Evolutionary conservation across 768 basidiomycete species (phyloP).

Genomic region (Grammothele lineata): DNA sequence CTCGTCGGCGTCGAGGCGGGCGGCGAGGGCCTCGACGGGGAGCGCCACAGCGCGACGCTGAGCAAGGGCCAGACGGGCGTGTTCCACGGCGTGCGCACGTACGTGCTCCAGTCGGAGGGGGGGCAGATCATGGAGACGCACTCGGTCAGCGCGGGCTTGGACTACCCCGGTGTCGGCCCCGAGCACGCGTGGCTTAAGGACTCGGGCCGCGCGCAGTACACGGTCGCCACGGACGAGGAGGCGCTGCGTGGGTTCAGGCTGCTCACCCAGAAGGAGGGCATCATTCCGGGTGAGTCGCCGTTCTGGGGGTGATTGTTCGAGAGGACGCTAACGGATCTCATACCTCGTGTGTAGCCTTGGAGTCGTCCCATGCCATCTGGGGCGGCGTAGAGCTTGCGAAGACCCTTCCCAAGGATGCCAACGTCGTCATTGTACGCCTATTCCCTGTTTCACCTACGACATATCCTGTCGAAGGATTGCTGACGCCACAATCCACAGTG

Average conservation of each 20-base stretch:
- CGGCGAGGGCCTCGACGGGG: slow-evolving; percentile 91
- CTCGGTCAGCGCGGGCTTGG: slow-evolving; percentile 92
- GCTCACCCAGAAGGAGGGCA: slow-evolving; percentile 91
- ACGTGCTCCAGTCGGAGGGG: slow-evolving; percentile 81
- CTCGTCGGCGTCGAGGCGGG: slow-evolving; percentile 96
- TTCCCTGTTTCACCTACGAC: not conserved
- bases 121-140: slow-evolving; percentile 98
- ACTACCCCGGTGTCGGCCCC: slow-evolving; percentile 97
- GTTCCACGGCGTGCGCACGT: slow-evolving; percentile 93
- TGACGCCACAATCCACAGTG: slow-evolving; percentile 46
- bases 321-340: too few relatives aligned
- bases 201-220: slow-evolving; percentile 88
- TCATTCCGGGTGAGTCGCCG: slow-evolving; percentile 75
- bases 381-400: slow-evolving; percentile 82
- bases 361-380: slow-evolving; percentile 97
- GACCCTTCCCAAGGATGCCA: slow-evolving; percentile 75
- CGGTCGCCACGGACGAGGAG: slow-evolving; percentile 90
- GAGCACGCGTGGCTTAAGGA: slow-evolving; percentile 99
- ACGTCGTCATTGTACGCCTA: slow-evolving; percentile 81
- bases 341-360: slow-evolving; percentile 73
- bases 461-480: too few relatives aligned
- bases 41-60: slow-evolving; percentile 89
- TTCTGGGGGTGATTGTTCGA: not conserved
- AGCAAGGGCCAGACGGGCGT: slow-evolving; percentile 91
- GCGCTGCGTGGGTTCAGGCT: slow-evolving; percentile 90